Conservation (phyloP, 2,329 filamentous ascomycete genomes). For the Corinectria fuckeliana region DNA sequence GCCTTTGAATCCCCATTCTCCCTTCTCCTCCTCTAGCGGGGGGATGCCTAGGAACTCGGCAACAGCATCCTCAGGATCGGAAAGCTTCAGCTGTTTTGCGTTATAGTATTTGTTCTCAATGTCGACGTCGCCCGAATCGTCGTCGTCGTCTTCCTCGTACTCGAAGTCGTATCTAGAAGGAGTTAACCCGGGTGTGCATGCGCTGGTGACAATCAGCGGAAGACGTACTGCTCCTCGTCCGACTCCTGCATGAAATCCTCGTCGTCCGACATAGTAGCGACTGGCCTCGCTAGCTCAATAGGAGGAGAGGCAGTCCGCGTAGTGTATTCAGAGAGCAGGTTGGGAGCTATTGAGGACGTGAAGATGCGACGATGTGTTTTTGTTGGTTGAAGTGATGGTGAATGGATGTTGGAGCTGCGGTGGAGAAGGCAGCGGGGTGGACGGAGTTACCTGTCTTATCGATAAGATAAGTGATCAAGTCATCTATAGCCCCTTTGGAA, state of each 20-base stretch:
- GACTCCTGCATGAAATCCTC: conserved; percentile 58
- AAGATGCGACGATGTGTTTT: neutral
- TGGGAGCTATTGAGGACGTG: neutral
- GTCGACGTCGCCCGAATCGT: conserved; percentile 86
- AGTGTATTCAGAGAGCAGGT: neutral
- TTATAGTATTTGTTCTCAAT: conserved; percentile 99
- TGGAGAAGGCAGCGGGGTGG: conserved; percentile 36
- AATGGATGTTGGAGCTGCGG: conserved; percentile 25
- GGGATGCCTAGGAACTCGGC: conserved; percentile 92
- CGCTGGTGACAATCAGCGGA: neutral
- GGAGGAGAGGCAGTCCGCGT: neutral
- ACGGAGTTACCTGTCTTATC: neutral
- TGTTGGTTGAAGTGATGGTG: conserved; percentile 15
- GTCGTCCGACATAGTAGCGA: conserved; percentile 56
- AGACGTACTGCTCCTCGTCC: conserved; percentile 52
- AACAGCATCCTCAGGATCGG: conserved; percentile 86
- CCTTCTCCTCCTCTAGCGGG: conserved; percentile 84
- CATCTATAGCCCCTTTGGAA: neutral
- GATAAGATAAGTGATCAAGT: neutral
- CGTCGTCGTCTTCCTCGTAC: conserved; percentile 91
- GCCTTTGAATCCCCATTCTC: conserved; percentile 98
- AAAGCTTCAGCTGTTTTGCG: conserved; percentile 92
- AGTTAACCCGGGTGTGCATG: conserved; percentile 26
- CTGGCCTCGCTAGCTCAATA: neutral
- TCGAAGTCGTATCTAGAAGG: conserved; percentile 83